Conservation (phyloP, 345 rosid genomes). For the Boechera stricta region DNA sequence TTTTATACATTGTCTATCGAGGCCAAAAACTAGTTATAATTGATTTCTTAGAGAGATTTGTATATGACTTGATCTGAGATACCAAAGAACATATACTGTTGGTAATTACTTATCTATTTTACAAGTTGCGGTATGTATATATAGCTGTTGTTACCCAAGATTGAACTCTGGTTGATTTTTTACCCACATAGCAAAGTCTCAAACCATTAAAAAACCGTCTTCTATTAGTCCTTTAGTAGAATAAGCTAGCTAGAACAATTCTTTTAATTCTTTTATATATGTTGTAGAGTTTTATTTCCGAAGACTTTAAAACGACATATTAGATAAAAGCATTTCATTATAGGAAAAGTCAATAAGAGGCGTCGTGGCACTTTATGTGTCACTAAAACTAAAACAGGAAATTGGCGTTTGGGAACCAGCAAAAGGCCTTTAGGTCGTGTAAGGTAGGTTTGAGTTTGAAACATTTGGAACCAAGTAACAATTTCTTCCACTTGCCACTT, state of each 20-base stretch:
- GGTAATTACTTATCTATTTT: background rate
- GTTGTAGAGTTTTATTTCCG: background rate
- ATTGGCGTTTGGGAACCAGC: constrained; percentile 29
- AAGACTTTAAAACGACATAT: background rate
- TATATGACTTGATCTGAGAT: background rate
- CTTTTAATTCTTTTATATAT: no score
- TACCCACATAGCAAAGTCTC: background rate
- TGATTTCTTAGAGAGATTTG: background rate
- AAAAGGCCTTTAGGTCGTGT: constrained; percentile 19
- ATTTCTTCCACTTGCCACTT: constrained; percentile 37
- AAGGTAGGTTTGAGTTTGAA: constrained; percentile 31
- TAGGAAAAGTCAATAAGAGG: constrained; percentile 14
- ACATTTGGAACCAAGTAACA: constrained; percentile 33
- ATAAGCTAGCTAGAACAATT: background rate
- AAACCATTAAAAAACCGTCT: background rate
- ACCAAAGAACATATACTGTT: background rate
- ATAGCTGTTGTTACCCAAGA: background rate
- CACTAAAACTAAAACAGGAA: background rate
- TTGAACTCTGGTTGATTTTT: background rate
- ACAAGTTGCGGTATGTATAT: background rate
- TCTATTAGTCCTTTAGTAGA: background rate
- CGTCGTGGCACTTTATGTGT: constrained; percentile 25
- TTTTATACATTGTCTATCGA: background rate
- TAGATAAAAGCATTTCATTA: no score
- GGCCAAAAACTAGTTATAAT: background rate